Evolutionary conservation across 371 early-diverging fungal species (phyloP).

Genomic region (Lichtheimia ramosa): DNA sequence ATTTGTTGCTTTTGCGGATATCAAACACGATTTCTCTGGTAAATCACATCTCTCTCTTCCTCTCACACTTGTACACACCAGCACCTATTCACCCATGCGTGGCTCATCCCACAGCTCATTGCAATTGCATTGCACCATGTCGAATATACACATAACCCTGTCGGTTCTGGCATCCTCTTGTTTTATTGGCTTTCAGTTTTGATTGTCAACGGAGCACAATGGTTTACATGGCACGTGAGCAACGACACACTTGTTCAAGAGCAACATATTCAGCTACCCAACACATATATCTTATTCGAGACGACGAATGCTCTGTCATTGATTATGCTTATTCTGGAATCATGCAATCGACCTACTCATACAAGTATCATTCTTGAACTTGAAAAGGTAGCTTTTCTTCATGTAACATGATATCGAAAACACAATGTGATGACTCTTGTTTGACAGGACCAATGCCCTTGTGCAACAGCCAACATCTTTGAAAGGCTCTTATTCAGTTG

Average conservation of each 20-base stretch:
- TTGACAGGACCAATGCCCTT: conserved; percentile 54
- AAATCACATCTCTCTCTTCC: background rate
- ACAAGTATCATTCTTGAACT: no score
- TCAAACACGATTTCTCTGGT: conserved; percentile 26
- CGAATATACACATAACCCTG: conserved; percentile 66
- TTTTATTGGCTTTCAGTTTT: conserved; percentile 76
- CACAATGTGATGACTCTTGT: no score
- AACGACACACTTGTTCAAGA: no score
- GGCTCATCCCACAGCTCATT: conserved; percentile 33
- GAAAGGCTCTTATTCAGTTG: conserved; percentile 83
- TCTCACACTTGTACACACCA: background rate
- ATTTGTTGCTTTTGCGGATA: conserved; percentile 21
- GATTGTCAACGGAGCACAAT: conserved; percentile 44
- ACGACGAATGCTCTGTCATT: conserved; percentile 40
- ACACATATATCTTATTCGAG: conserved; percentile 25
- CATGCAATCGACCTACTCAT: background rate
- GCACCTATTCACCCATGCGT: background rate
- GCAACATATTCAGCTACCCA: conserved; percentile 20
- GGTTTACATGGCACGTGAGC: conserved; percentile 47
- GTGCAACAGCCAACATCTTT: conserved; percentile 84
- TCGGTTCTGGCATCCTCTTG: conserved; percentile 70
- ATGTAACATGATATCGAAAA: no score
- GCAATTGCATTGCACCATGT: conserved; percentile 63
- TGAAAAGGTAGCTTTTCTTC: no score
- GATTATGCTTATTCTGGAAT: conserved; percentile 13